Evolutionary conservation across 768 basidiomycete species (phyloP), one percentile per base, ranked within the genome.

Genomic region (Podaxis carcinomalis): DNA sequence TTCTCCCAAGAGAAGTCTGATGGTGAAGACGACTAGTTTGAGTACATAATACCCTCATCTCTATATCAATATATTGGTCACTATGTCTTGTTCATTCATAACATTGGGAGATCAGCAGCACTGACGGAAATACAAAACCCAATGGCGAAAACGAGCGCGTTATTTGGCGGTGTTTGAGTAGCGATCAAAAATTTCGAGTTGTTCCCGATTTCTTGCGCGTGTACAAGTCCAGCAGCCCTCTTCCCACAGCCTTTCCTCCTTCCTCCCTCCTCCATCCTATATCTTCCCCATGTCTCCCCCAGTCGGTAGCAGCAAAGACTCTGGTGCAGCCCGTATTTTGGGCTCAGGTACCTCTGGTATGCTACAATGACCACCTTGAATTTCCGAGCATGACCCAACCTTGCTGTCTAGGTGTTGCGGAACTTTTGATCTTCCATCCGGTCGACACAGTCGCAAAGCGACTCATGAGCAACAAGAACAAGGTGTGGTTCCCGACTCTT

Each of bases 371-470:
- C 60, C 37, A 19, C 42, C n/a, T 56, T 21, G 6, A 25, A 11
- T 53, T 56, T 14, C 40, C 40, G 27, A 19, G 61, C 21, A 39
- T 35, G 27, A 23, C 49, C 42, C 51, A 28, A 37, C 61, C 60
- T 56, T 57, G 28, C 54, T 44, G 21, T 59, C 16, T 64, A 96
- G 95, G 95, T 70, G 80, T 99, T 68, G 94, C 95, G 66, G 96
- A 99, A 79, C 82, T 99, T 57, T 76, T 97, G 66, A 85, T 98
- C 19, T 97, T 98, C 78, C 95, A 97, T 72, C 95, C 95, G 19
- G 92, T 94, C 23, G 95, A 99, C 76, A 99, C 97, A 1, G 88
- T 98, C 57, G 94, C 97, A n/a, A 99, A 99, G 75, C 89, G 96
- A 37, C 74, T 99, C 56, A 99, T 99, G 96, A 95, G 93, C 73